Conservation (phyloP, 257 asterid genomes). For the Verbena officinalis region DNA sequence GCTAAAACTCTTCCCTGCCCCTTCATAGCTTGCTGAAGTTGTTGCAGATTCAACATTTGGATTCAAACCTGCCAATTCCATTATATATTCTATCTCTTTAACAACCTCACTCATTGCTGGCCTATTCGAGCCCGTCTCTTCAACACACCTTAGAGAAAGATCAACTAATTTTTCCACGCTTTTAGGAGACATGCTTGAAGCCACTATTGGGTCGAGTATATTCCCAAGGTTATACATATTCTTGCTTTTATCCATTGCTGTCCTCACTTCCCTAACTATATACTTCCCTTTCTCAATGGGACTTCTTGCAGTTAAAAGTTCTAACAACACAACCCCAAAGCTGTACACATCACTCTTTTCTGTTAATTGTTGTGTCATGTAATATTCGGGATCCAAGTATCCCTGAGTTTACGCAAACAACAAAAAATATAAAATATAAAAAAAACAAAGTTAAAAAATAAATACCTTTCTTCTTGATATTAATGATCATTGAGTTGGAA, state of each 20-base stretch:
- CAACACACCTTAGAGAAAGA: slow-evolving; percentile 65
- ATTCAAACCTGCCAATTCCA: slow-evolving; percentile 68
- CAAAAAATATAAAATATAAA: background rate
- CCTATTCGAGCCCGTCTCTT: slow-evolving; percentile 52
- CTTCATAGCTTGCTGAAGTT: slow-evolving; percentile 69
- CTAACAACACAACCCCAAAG: slow-evolving; percentile 68
- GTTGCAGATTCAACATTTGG: slow-evolving; percentile 78
- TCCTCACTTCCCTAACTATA: slow-evolving; percentile 70
- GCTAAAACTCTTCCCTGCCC: background rate
- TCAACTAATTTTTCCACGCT: slow-evolving; percentile 70
- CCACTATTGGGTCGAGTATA: slow-evolving; percentile 66
- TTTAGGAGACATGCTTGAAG: slow-evolving; percentile 41
- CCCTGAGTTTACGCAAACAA: slow-evolving; percentile 47
- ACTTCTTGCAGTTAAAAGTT: slow-evolving; percentile 59
- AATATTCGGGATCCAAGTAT: slow-evolving; percentile 89
- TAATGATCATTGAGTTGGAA: background rate
- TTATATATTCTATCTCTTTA: slow-evolving; percentile 66
- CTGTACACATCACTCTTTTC: slow-evolving; percentile 93
- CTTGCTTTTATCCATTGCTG: slow-evolving; percentile 57
- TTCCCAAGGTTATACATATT: slow-evolving; percentile 57
- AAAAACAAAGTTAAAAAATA: background rate
- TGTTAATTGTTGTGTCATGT: slow-evolving; percentile 81
- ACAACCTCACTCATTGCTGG: slow-evolving; percentile 84
- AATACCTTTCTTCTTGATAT: too few relatives aligned
- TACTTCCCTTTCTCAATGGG: slow-evolving; percentile 83